These are phyloP conservation scores for Xylaria telfairii DNA, from an alignment of 495 filamentous ascomycete species.

Conservation along the genomic window DNA sequence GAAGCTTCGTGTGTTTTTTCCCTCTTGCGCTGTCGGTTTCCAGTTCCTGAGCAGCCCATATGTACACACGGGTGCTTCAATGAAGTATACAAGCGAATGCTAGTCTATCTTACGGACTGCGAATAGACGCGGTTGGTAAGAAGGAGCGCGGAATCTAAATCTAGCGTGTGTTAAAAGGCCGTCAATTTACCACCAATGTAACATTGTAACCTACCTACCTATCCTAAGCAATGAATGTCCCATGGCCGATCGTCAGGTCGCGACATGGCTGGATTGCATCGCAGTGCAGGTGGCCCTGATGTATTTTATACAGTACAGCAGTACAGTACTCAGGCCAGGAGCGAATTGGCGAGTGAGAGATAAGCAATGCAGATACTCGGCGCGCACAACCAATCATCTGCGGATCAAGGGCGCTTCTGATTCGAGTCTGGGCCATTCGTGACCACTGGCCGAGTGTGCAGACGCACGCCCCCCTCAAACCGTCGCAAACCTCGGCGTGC, in stretches of 20 bases:
- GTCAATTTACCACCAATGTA: constrained; percentile 3
- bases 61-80: neutral
- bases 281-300: neutral
- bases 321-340: neutral
- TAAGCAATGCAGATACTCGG: neutral
- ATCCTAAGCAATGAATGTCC: too few relatives aligned
- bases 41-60: neutral
- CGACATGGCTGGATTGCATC: neutral
- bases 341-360: neutral
- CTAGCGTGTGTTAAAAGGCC: neutral
- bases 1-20: neutral
- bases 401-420: neutral
- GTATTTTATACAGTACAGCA: too few relatives aligned
- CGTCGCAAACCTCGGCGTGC: neutral
- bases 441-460: neutral
- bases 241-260: neutral
- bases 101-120: neutral
- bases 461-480: constrained; percentile 8
- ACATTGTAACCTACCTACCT: too few relatives aligned
- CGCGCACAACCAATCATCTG: constrained; percentile 15
- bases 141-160: neutral
- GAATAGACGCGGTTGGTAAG: neutral
- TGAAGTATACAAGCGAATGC: neutral
- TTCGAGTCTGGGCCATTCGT: neutral
- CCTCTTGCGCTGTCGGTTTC: neutral